These are phyloP conservation scores for Trichoderma citrinoviride DNA, from an alignment of 2,329 filamentous ascomycete genomes.

Conservation along the genomic window DNA sequence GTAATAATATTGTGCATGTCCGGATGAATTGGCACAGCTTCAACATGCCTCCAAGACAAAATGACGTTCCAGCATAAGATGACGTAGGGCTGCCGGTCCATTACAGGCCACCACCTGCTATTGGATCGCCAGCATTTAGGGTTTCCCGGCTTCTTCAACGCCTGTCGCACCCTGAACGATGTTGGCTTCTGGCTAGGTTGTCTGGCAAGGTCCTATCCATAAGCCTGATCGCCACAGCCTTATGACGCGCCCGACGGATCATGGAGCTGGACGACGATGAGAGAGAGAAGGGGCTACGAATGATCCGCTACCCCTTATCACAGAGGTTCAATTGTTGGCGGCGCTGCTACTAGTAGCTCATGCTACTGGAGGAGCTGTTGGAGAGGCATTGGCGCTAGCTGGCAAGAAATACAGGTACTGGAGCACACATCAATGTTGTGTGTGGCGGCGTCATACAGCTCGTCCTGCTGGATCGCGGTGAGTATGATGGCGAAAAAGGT, in stretches of 20 bases:
- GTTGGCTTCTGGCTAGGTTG: neutral
- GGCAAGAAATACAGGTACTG: neutral
- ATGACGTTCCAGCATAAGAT: neutral
- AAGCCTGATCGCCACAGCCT: neutral
- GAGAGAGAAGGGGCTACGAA: neutral
- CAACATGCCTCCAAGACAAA: neutral
- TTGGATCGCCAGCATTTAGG: neutral
- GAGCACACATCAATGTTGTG: neutral
- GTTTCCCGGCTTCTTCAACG: neutral
- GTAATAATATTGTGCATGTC: neutral
- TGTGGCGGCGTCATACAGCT: neutral
- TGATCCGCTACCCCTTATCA: neutral
- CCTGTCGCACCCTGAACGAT: neutral
- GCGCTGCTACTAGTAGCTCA: too few relatives aligned
- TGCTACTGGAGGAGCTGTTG: neutral
- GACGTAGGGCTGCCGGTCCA: constrained; percentile 4
- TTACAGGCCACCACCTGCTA: neutral
- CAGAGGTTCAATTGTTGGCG: neutral
- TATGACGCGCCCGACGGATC: neutral
- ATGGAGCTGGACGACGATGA: neutral
- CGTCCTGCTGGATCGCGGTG: neutral
- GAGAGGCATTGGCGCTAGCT: neutral
- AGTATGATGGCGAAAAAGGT: neutral
- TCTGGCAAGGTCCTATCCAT: neutral
- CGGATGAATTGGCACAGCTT: neutral